Base-by-base conservation (phyloP, 139 green algal species). In the Coelastrella sp. region DNA sequence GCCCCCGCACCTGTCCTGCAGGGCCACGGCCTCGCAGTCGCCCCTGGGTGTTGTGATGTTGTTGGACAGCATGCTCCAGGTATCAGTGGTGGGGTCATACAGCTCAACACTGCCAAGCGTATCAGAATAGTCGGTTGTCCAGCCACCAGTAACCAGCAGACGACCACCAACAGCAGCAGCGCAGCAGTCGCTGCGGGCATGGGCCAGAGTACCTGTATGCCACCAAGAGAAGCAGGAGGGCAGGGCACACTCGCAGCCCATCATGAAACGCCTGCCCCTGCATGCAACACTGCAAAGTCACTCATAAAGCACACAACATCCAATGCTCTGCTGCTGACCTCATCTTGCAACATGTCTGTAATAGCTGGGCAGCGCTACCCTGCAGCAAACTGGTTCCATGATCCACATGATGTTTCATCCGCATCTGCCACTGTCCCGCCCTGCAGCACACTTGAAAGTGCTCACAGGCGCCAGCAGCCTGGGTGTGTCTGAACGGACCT, bases 141-240 rank as follows among this genome's bases (percentile, higher is more conserved):
- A 89, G 70, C 84, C 84, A 7, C 84, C 84, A 73, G 72, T 70
- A 63, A 89, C 70, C 7, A 89, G 87, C 25, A 95, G 60, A 85
- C 93, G 93, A 49, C 83, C 89, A 35, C 85, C 76, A 10, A 91
- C 72, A 24, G 91, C 92, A 27, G 89, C 92, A n/a, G 87, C 93
- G 61, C 92, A 95, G 58, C 72, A 56, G 84, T 95, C 93, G 5
- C 78, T 81, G 25, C 92, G 91, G 8, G 84, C 57, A 19, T 79
- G 58, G 56, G 56, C 24, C 22, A 93, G 74, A 7, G 25, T 49
- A 35, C 78, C 78, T 84, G 49, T 49, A 84, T 22, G 12, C 12
- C 63, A 70, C 63, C 12, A 76, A 15, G 25, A 85, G 9, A 78
- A 78, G 19, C 70, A 78, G 17, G 19, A 78, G 25, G 70, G 17